Conservation (phyloP, 345 rosid genomes). For the Capsella bursapastoris region DNA sequence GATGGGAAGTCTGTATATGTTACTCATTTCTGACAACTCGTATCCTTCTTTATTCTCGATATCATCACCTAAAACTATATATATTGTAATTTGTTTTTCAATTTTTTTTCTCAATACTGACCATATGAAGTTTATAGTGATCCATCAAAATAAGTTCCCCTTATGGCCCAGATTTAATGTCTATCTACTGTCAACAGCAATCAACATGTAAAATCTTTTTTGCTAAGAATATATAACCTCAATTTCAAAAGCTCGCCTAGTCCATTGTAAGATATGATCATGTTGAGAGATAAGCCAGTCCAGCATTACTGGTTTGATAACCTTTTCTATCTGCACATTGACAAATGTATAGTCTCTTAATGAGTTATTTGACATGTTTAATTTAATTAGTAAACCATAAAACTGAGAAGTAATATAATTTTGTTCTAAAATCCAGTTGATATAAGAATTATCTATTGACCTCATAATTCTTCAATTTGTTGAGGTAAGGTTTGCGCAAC, state of each 20-base stretch:
- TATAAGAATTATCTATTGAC: slow-evolving; percentile 44
- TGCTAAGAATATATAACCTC: slow-evolving; percentile 59
- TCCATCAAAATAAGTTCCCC: slow-evolving; percentile 9
- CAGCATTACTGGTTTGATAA: slow-evolving; percentile 75
- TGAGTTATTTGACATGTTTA: slow-evolving; percentile 17
- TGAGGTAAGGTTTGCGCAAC: slow-evolving; percentile 45
- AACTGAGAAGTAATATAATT: slow-evolving; percentile 19
- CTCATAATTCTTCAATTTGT: slow-evolving; percentile 67
- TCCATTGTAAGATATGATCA: slow-evolving; percentile 90
- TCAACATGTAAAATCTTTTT: background rate
- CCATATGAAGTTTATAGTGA: slow-evolving; percentile 21
- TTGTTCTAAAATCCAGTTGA: slow-evolving; percentile 15
- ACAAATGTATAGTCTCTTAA: slow-evolving; percentile 7
- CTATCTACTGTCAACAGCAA: slow-evolving; percentile 28
- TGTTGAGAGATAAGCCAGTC: slow-evolving; percentile 98
- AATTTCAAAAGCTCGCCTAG: slow-evolving; percentile 85
- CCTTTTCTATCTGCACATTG: slow-evolving; percentile 71
- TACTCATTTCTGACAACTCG: slow-evolving; percentile 17
- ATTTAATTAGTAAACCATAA: slow-evolving; percentile 15
- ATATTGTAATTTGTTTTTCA: background rate
- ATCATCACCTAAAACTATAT: slow-evolving; percentile 1
- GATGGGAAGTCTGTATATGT: slow-evolving; percentile 15
- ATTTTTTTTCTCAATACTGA: slow-evolving; percentile 7
- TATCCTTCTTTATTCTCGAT: slow-evolving; percentile 6
- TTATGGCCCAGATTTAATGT: slow-evolving; percentile 9